Evolutionary conservation across 345 rosid species (phyloP), one percentile per base, ranked within the genome.

Genomic region (Citrus hindsii): DNA sequence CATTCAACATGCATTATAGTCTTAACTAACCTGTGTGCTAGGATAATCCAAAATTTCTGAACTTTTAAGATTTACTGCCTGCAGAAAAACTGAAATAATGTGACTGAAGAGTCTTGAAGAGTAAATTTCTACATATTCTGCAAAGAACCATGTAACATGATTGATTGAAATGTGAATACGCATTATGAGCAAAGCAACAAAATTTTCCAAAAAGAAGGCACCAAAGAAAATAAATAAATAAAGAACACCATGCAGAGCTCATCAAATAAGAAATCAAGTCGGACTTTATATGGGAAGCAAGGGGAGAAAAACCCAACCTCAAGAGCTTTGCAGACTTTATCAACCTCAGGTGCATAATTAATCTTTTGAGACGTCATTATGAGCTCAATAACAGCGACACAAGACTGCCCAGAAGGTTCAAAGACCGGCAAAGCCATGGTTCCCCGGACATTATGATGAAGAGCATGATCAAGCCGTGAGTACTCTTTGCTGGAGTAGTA

Each of bases 261-360:
- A 58, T 51, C 51, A 58, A 67, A 53, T 16, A 71, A 56, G 65
- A 66, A 74, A 35, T 64, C 21, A 42, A 76, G 14, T 37, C 18
- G 5, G 55, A 63, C 24, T 18, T n/a, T 56, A 64, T 25, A 53
- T 37, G 68, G 38, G 48, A 37, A 12, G 27, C 33, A 69, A 74
- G 48, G 67, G 71, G 59, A 81, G 35, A 59, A 58, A 85, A 79
- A 69, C 65, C 92, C 73, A 89, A 95, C 99, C 99, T 95, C 90
- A 64, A 95, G 97, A 59, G 99, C 99, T 88, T 92, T 95, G 92
- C 98, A 92, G 79, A 95, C 94, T 91, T 93, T 95, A 79, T 93
- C 98, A 81, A 92, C 98, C 88, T 91, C 99, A 18, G 98, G 93
- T 21, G 92, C 94, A 77, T 93, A 93, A 81, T 93, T 91, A 66